These are phyloP conservation scores for Elongisporangium undulatum DNA, from an alignment of 352 stramenopile genomes.

Conservation along the genomic window DNA sequence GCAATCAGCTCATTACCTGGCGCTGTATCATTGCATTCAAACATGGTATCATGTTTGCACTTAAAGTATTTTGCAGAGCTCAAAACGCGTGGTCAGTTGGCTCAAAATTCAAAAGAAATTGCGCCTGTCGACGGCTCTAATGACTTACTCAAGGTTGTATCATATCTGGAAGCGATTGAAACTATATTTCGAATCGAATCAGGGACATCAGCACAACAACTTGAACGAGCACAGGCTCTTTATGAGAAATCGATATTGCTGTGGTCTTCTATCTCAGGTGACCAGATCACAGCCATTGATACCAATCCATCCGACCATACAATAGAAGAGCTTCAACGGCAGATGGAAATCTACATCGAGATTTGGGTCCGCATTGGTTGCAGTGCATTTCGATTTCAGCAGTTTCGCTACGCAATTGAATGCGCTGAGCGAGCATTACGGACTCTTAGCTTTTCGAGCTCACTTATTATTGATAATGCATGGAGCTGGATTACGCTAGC, in stretches of 20 bases:
- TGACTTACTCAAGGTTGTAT: conserved; percentile 37
- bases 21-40: background rate
- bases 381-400: conserved; percentile 44
- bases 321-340: conserved; percentile 53
- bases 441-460: conserved; percentile 10
- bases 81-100: conserved; percentile 55
- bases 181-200: conserved; percentile 12
- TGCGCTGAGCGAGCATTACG: conserved; percentile 40
- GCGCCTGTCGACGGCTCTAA: conserved; percentile 27
- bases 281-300: conserved; percentile 27
- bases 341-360: conserved; percentile 61
- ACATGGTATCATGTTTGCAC: conserved; percentile 19
- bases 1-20: background rate
- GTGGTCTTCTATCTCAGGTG: conserved; percentile 37
- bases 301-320: conserved; percentile 10
- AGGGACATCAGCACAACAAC: conserved; percentile 13
- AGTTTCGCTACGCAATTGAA: conserved; percentile 46
- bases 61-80: conserved; percentile 67
- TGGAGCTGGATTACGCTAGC: conserved; percentile 73
- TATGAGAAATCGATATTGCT: conserved; percentile 53
- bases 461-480: conserved; percentile 18
- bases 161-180: conserved; percentile 54
- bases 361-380: conserved; percentile 68
- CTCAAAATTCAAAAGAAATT: conserved; percentile 70
- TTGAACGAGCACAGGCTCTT: conserved; percentile 27